These are phyloP conservation scores for Oryza coarctata DNA, from an alignment of 176 grass and related monocot genomes.

Conservation along the genomic window DNA sequence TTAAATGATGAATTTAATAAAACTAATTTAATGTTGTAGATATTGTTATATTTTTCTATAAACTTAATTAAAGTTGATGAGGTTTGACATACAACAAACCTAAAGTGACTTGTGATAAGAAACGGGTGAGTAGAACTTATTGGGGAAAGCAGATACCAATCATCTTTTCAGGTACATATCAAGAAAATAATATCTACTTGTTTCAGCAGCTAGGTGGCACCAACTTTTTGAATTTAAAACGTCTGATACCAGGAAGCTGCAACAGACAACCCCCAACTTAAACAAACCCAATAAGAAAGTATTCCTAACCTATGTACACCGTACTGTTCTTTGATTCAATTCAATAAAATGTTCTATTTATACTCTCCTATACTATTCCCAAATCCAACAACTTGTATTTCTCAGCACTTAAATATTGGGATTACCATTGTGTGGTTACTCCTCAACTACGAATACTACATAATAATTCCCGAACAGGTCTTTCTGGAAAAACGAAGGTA, in stretches of 20 bases:
- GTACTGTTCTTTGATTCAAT: neutral
- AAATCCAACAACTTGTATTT: neutral
- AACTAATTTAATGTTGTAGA: too few species aligned
- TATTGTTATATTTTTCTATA: too few species aligned
- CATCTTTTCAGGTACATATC: neutral
- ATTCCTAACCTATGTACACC: neutral
- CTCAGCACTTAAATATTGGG: neutral
- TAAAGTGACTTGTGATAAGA: too few species aligned
- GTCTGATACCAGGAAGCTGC: neutral
- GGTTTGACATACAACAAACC: too few species aligned
- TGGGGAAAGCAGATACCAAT: neutral
- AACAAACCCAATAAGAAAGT: neutral
- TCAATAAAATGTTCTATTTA: neutral
- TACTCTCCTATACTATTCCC: neutral
- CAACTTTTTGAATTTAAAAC: neutral
- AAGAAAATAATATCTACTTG: neutral
- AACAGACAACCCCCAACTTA: neutral
- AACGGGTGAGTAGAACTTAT: too few species aligned
- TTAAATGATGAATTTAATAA: too few species aligned
- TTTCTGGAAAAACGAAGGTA: neutral
- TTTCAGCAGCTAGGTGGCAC: neutral
- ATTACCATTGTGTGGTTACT: neutral
- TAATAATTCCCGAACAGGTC: neutral
- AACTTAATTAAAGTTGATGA: too few species aligned
- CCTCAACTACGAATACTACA: neutral